A percentile compares a stretch with the other conserved stretches of the same genome.
These are phyloP conservation scores for Kalaharituber pfeilii DNA, from an alignment of 2,329 filamentous ascomycete species.

Conservation along the genomic window DNA sequence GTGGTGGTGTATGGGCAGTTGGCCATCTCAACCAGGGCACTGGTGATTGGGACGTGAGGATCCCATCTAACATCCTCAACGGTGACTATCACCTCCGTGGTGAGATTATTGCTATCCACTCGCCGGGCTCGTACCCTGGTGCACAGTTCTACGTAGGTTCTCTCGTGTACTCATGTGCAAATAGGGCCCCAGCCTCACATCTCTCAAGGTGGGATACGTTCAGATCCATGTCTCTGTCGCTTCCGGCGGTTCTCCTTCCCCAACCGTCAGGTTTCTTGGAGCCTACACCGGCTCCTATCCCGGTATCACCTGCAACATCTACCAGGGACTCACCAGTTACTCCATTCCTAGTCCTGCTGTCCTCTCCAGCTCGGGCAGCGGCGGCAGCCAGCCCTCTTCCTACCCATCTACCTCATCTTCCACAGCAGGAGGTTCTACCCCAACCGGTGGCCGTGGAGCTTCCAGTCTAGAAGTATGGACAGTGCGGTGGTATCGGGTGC, in stretches of 20 bases:
- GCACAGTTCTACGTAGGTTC: slow-evolving; percentile 19
- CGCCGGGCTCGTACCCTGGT: slow-evolving; percentile 9
- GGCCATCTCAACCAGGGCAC: slow-evolving; percentile 16
- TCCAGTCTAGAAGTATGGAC: neutral
- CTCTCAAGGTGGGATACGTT: slow-evolving; percentile 20
- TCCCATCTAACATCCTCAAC: slow-evolving; percentile 19
- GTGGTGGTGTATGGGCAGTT: slow-evolving; percentile 17
- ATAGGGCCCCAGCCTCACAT: neutral
- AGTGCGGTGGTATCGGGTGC: slow-evolving; percentile 13
- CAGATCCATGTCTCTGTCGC: slow-evolving; percentile 20
- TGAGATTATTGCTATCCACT: slow-evolving; percentile 19
- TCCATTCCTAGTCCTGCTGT: slow-evolving; percentile 2
- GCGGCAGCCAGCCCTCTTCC: neutral
- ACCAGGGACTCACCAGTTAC: slow-evolving; percentile 5
- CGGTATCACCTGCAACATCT: slow-evolving; percentile 16
- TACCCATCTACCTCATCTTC: neutral
- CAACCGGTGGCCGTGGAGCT: too few relatives aligned
- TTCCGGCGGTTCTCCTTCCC: slow-evolving; percentile 16
- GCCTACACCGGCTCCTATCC: slow-evolving; percentile 18
- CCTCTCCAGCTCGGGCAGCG: neutral
- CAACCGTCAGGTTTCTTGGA: slow-evolving; percentile 21
- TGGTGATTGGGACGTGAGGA: slow-evolving; percentile 24
- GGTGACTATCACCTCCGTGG: slow-evolving; percentile 23
- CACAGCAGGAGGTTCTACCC: neutral
- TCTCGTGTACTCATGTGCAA: neutral